Evolutionary conservation across 164 flowering plant species (phyloP).

Genomic region (Umbellularia californica): DNA sequence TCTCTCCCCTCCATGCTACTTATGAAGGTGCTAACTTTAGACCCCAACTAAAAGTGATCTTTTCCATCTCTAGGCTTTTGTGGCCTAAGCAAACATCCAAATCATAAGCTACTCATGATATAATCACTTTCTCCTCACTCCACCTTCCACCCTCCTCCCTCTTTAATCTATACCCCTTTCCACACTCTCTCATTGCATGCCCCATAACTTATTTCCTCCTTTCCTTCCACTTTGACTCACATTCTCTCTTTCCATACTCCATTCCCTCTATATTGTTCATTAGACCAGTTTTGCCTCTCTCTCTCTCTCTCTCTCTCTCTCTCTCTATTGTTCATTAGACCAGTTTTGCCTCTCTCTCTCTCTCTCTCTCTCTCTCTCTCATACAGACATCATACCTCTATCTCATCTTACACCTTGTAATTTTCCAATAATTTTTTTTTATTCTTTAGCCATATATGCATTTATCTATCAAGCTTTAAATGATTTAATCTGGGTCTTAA

Average conservation of each 20-base stretch:
- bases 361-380: slow-evolving; percentile 4
- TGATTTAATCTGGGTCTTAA: slow-evolving; percentile 15
- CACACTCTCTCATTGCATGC: no score
- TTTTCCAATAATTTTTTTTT: not conserved
- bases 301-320: not conserved
- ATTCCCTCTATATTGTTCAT: slow-evolving; percentile 2
- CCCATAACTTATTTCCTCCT: no score
- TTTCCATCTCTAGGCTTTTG: slow-evolving; percentile 6
- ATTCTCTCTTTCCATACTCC: slow-evolving; percentile 8
- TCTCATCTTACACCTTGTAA: not conserved
- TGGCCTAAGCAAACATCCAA: slow-evolving; percentile 35
- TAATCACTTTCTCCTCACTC: slow-evolving; percentile 32
- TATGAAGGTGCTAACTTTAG: not conserved
- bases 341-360: not conserved
- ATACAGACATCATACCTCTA: not conserved
- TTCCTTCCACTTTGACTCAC: not conserved
- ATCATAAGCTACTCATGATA: slow-evolving; percentile 87
- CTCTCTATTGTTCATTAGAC: not conserved
- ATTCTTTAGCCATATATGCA: not conserved
- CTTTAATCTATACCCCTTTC: no score
- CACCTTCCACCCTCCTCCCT: not conserved
- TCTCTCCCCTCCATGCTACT: slow-evolving; percentile 8
- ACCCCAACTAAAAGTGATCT: not conserved
- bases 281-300: slow-evolving; percentile 3
- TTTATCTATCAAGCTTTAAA: slow-evolving; percentile 10